These are phyloP conservation scores for Penicillium simplicissimum DNA, from an alignment of 495 filamentous ascomycete species.

Conservation along the genomic window DNA sequence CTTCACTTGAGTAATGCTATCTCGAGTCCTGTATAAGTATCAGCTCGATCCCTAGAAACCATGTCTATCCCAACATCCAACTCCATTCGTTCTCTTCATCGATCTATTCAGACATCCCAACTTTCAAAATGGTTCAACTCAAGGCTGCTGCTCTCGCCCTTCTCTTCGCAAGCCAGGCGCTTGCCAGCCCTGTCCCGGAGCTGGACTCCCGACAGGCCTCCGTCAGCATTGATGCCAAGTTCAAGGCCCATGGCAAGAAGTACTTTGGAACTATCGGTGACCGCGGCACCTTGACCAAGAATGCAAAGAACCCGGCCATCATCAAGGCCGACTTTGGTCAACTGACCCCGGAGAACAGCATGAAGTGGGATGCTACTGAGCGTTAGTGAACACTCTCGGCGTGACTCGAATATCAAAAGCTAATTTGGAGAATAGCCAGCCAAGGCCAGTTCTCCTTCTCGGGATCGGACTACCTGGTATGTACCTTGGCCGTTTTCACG, in stretches of 20 bases:
- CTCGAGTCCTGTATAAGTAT: neutral
- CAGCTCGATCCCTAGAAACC: neutral
- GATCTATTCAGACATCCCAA: neutral
- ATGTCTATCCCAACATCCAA: neutral
- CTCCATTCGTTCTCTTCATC: neutral
- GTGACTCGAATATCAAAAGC: neutral
- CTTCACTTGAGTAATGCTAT: neutral
- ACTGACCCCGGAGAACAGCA: slow-evolving; percentile 56
- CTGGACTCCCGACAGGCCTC: slow-evolving; percentile 18
- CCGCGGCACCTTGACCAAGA: slow-evolving; percentile 29
- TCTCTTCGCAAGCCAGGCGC: neutral
- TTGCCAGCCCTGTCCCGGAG: neutral
- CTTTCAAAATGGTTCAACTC: slow-evolving; percentile 1
- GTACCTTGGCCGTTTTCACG: neutral
- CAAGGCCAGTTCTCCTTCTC: slow-evolving; percentile 45
- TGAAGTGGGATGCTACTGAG: slow-evolving; percentile 55
- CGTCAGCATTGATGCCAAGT: slow-evolving; percentile 24
- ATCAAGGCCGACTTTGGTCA: slow-evolving; percentile 51
- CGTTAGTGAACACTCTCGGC: slow-evolving; percentile 21
- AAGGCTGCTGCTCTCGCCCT: neutral
- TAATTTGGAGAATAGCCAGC: slow-evolving; percentile 18
- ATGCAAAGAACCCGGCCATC: slow-evolving; percentile 31
- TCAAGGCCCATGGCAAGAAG: slow-evolving; percentile 28
- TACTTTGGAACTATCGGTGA: slow-evolving; percentile 32
- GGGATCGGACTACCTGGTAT: slow-evolving; percentile 44